Base-by-base conservation (phyloP, 1,284 basidiomycete species). In the Malassezia slooffiae region DNA sequence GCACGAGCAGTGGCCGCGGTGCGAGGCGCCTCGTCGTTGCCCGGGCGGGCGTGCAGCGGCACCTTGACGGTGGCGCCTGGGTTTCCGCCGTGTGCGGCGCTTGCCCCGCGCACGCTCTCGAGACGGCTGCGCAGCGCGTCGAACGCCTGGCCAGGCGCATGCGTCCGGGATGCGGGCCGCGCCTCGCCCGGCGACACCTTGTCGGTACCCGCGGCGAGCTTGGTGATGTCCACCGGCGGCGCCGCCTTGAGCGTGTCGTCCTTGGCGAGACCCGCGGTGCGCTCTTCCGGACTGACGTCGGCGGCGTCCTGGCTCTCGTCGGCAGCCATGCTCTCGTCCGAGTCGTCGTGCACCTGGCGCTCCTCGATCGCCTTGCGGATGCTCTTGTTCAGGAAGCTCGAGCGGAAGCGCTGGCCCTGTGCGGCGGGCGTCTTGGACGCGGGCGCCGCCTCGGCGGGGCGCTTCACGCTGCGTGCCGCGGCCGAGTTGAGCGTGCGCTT, bases 381-480 rank as follows among this genome's bases (percentile, higher is more conserved):
- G 30, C 61, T 64, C 52, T 64, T 64, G 54, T 59, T 62, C 35
- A 64, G 56, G 52, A 64, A 64, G 41, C 57, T 64, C 23, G 47
- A 46, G 35, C 49, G 50, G 34, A 51, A 52, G n/a, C 49, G 46
- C n/a, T 28, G 16, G n/a, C n/a, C n/a, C n/a, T n/a, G n/a, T n/a
- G n/a, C n/a, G 12, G 41, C 34, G 3, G 46, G 39, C 6, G 51
- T 26, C 10, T 37, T 43, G 27, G 30, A 27, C 12, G 32, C 10
- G 3, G 11, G 23, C 15, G 3, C 24, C 6, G 33, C 21, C 12
- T 32, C 28, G 12, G 41, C 24, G 5, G 38, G 39, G 26, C 38
- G 41, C 35, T 48, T 48, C 4, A 38, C 39, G 27, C 36, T 48
- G 23, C 40, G 46, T 3, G 41, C 20, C 17, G 26, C 30, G 3